A percentile compares a stretch with the other conserved stretches of the same genome.
These are phyloP conservation scores for Yamadazyma songkhlaensis DNA, from an alignment of 1,139 yeast genomes.

Conservation along the genomic window DNA sequence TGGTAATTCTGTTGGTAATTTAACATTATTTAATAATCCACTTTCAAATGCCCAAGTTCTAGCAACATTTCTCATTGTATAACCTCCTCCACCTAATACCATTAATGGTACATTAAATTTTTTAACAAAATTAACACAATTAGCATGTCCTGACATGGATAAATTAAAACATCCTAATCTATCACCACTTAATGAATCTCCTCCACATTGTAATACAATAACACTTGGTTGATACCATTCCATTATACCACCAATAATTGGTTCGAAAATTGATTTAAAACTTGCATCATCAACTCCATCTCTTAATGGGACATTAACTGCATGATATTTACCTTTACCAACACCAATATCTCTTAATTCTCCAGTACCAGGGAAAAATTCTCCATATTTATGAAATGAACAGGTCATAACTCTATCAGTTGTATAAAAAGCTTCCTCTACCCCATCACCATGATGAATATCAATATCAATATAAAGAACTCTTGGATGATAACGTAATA, in stretches of 20 bases:
- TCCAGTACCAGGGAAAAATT: slow-evolving; percentile 96
- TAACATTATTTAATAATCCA: slow-evolving; percentile 77
- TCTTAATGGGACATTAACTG: slow-evolving; percentile 88
- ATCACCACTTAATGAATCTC: slow-evolving; percentile 92
- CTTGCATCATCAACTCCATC: slow-evolving; percentile 97
- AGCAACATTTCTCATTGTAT: slow-evolving; percentile 95
- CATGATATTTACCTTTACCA: slow-evolving; percentile 81
- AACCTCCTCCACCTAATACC: slow-evolving; percentile 97
- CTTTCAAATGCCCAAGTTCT: slow-evolving; percentile 96
- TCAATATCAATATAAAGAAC: slow-evolving; percentile 94
- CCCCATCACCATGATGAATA: slow-evolving; percentile 98
- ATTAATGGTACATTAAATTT: slow-evolving; percentile 85
- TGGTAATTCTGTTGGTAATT: slow-evolving; percentile 81
- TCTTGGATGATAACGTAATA: slow-evolving; percentile 83
- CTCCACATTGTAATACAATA: slow-evolving; percentile 95
- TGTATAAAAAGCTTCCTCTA: slow-evolving; percentile 93
- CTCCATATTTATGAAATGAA: slow-evolving; percentile 94
- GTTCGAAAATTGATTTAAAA: slow-evolving; percentile 84
- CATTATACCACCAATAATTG: slow-evolving; percentile 77
- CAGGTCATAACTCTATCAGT: slow-evolving; percentile 96
- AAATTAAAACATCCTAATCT: slow-evolving; percentile 90
- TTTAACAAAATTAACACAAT: slow-evolving; percentile 84
- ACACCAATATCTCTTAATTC: slow-evolving; percentile 83
- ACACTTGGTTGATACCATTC: slow-evolving; percentile 94
- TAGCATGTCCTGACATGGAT: slow-evolving; percentile 91